A percentile compares a stretch with the other conserved stretches of the same genome.
These are phyloP conservation scores for Xylaria venustula DNA, from an alignment of 495 filamentous ascomycete species.

Conservation along the genomic window DNA sequence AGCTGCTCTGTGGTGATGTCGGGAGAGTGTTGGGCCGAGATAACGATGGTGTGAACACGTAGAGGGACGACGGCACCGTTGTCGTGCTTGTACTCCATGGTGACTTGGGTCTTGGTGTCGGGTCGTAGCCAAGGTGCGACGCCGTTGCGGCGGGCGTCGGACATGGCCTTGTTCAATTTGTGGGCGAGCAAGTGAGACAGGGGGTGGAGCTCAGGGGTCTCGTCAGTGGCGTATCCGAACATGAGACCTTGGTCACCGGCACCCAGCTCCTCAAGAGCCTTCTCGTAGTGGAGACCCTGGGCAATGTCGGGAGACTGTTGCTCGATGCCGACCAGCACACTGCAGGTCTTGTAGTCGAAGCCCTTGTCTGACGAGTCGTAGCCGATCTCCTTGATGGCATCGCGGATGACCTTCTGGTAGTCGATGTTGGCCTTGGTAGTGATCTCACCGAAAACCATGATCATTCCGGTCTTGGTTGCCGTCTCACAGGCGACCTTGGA, in stretches of 20 bases:
- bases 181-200: slow-evolving; percentile 90
- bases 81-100: slow-evolving; percentile 97
- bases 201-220: slow-evolving; percentile 95
- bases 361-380: slow-evolving; percentile 97
- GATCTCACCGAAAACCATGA: slow-evolving; percentile 99
- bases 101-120: slow-evolving; percentile 99
- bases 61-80: slow-evolving; percentile 88
- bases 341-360: slow-evolving; percentile 99
- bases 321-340: slow-evolving; percentile 98
- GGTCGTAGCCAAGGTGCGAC: slow-evolving; percentile 90
- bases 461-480: slow-evolving; percentile 98
- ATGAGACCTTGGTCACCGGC: slow-evolving; percentile 99
- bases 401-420: slow-evolving; percentile 97
- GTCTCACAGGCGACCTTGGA: slow-evolving; percentile 99
- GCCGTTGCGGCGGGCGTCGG: slow-evolving; percentile 79
- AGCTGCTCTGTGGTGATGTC: slow-evolving; percentile 90
- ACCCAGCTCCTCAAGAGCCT: slow-evolving; percentile 95
- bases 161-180: slow-evolving; percentile 94
- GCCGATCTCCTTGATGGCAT: slow-evolving; percentile 95
- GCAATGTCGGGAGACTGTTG: slow-evolving; percentile 98
- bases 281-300: slow-evolving; percentile 94
- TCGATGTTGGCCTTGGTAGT: slow-evolving; percentile 92
- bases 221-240: slow-evolving; percentile 99
- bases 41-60: slow-evolving; percentile 93
- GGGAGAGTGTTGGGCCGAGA: slow-evolving; percentile 89